Evolutionary conservation across 805 yeast genomes (phyloP).

Genomic region (Kodamaea restingae): DNA sequence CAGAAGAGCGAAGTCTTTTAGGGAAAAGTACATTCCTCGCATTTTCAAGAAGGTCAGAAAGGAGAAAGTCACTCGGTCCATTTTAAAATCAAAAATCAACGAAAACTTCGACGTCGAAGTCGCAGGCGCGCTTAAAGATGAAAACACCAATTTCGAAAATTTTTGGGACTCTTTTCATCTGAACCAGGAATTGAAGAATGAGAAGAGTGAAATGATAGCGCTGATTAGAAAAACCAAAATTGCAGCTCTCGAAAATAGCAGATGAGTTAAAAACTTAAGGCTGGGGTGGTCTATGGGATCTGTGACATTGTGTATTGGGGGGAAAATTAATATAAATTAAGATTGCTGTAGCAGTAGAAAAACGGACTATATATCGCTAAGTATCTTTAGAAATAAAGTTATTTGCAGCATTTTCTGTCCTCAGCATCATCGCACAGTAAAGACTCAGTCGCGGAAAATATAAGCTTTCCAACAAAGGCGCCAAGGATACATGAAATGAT

Average conservation of each 20-base stretch:
- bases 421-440: conserved; percentile 18
- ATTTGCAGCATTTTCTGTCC: conserved; percentile 25
- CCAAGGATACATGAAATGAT: conserved; percentile 62
- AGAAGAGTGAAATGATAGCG: not conserved
- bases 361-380: too few relatives aligned
- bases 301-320: too few relatives aligned
- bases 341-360: too few relatives aligned
- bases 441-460: conserved; percentile 48
- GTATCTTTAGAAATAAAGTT: too few relatives aligned
- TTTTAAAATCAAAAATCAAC: conserved; percentile 24
- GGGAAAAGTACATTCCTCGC: not conserved
- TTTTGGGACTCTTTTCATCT: conserved; percentile 9
- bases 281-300: too few relatives aligned
- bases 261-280: too few relatives aligned
- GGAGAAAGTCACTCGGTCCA: conserved; percentile 14
- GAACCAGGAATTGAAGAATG: conserved; percentile 5
- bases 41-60: not conserved
- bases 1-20: not conserved
- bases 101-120: conserved; percentile 21
- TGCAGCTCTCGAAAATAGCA: not conserved
- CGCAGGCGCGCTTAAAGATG: conserved; percentile 5
- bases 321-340: too few relatives aligned
- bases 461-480: conserved; percentile 53
- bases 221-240: not conserved
- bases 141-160: conserved; percentile 7